Evolutionary conservation across 108 stramenopile genomes (phyloP).

Genomic region (Pseudonitzschia multistriata): DNA sequence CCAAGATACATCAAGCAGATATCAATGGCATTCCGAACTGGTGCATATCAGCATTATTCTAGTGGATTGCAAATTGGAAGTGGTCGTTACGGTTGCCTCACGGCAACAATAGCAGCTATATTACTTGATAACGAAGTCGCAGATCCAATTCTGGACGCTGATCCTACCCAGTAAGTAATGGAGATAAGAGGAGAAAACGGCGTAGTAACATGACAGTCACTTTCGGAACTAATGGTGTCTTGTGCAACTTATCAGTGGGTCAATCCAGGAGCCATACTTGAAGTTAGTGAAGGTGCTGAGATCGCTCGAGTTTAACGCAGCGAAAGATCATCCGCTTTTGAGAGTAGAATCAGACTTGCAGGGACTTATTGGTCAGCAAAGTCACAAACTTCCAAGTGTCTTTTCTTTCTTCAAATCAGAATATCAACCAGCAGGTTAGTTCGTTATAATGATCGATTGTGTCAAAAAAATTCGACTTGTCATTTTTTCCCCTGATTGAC

Average conservation of each 20-base stretch:
- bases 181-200: neutral
- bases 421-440: conserved; percentile 35
- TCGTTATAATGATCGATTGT: neutral
- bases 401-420: conserved; percentile 61
- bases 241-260: conserved; percentile 31
- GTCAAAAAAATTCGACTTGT: neutral
- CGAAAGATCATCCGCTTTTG: conserved; percentile 11
- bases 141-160: conserved; percentile 47
- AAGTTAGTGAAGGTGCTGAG: conserved; percentile 53
- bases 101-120: conserved; percentile 58
- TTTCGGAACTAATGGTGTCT: too few species aligned
- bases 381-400: conserved; percentile 46
- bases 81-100: conserved; percentile 64
- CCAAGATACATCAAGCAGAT: conserved; percentile 36
- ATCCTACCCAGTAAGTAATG: conserved; percentile 39
- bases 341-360: conserved; percentile 15
- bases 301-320: conserved; percentile 48
- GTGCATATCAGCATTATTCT: neutral
- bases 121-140: conserved; percentile 57
- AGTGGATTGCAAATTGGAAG: conserved; percentile 33
- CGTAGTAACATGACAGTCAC: too few species aligned
- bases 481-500: neutral
- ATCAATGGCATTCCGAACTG: neutral
- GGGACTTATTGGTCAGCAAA: conserved; percentile 47
- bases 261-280: conserved; percentile 60